A percentile compares a stretch with the other conserved stretches of the same genome.
Evolutionary conservation across 768 basidiomycete genomes (phyloP).

Genomic region (Suillus spraguei): DNA sequence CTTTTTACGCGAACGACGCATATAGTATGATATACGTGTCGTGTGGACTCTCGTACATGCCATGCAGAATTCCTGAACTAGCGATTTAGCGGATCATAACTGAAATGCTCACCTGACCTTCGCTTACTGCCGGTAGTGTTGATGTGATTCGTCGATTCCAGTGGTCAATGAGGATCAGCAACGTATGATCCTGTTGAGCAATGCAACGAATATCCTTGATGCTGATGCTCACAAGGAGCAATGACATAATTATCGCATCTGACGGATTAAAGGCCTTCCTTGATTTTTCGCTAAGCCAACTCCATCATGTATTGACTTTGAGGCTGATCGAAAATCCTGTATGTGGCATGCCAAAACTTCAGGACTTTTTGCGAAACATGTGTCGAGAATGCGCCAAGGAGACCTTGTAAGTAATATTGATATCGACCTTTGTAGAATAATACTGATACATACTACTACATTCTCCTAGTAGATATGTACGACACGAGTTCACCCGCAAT

Average conservation of each 20-base stretch:
- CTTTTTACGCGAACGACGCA: background rate
- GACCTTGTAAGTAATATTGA: constrained; percentile 11
- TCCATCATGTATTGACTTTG: constrained; percentile 24
- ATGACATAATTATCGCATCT: background rate
- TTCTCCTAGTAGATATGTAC: constrained; percentile 9
- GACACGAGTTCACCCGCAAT: background rate
- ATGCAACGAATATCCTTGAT: background rate
- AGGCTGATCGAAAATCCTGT: constrained; percentile 33
- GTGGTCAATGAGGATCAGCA: background rate
- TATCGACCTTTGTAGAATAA: constrained; percentile 28
- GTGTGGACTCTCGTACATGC: background rate
- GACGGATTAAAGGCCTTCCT: constrained; percentile 23
- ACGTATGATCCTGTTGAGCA: background rate
- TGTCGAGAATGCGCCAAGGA: constrained; percentile 19
- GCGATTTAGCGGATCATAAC: background rate
- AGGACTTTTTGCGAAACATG: constrained; percentile 29
- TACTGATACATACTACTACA: constrained; percentile 17
- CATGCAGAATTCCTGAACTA: background rate
- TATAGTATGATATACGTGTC: background rate
- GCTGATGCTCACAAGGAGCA: background rate
- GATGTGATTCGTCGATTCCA: constrained; percentile 8
- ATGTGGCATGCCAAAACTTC: constrained; percentile 31
- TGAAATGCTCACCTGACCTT: background rate
- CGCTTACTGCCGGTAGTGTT: background rate
- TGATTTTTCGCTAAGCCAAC: constrained; percentile 29